These are phyloP conservation scores for Rhizoclosmatium sp. DNA, from an alignment of 192 early-diverging fungal genomes.

Conservation along the genomic window DNA sequence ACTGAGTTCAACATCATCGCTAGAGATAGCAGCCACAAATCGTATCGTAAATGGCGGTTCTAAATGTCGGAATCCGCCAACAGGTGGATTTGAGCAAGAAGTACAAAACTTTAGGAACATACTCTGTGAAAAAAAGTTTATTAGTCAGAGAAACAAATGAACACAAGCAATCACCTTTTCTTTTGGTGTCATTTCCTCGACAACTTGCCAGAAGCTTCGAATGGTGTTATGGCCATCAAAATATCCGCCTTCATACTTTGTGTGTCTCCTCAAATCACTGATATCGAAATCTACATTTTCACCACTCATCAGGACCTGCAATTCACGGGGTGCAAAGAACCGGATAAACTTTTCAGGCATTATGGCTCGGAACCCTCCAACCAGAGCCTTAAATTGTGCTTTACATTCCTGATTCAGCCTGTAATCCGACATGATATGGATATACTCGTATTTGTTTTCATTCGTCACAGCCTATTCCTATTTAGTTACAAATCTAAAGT, in stretches of 20 bases:
- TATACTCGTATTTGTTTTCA: conserved; percentile 46
- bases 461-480: conserved; percentile 32
- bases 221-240: conserved; percentile 50
- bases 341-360: conserved; percentile 41
- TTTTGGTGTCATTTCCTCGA: conserved; percentile 36
- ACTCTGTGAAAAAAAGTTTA: conserved; percentile 25
- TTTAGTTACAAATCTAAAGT: neutral
- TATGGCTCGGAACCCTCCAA: conserved; percentile 43
- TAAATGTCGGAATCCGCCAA: conserved; percentile 50
- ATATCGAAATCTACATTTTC: conserved; percentile 46
- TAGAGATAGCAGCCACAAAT: conserved; percentile 37
- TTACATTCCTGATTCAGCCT: conserved; percentile 46
- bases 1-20: conserved; percentile 19
- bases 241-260: conserved; percentile 48
- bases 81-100: conserved; percentile 47
- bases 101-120: conserved; percentile 52
- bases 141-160: neutral
- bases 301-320: conserved; percentile 42
- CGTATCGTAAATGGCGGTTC: conserved; percentile 51
- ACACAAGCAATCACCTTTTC: conserved; percentile 23
- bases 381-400: conserved; percentile 38
- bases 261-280: conserved; percentile 36
- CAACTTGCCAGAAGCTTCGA: conserved; percentile 45
- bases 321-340: conserved; percentile 39
- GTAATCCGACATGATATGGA: conserved; percentile 42